Percentiles rank a stretch among this genome's conserved stretches.
Conservation (phyloP, 768 basidiomycete species). For the Auriculariales sp. region DNA sequence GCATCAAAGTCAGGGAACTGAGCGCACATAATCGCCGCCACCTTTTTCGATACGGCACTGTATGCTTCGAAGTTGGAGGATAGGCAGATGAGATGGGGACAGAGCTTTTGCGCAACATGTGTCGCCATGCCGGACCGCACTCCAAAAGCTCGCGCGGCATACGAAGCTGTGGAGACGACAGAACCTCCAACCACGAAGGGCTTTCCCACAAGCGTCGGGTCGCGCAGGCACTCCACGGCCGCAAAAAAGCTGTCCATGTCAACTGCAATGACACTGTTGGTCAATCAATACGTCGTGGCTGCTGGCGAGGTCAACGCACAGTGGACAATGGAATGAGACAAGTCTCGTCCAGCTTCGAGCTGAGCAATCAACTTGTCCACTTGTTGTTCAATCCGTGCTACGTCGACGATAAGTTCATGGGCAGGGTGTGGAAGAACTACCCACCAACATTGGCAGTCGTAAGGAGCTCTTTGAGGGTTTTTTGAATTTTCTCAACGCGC, state of each 20-base stretch:
- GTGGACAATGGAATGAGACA: conserved; percentile 77
- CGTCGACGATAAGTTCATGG: conserved; percentile 8
- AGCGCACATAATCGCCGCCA: conserved; percentile 8
- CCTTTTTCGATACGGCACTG: conserved; percentile 42
- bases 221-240: conserved; percentile 56
- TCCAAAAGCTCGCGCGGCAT: conserved; percentile 81
- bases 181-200: conserved; percentile 77
- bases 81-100: conserved; percentile 72
- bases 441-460: conserved; percentile 43
- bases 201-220: conserved; percentile 51
- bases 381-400: conserved; percentile 44
- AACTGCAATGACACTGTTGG: conserved; percentile 23
- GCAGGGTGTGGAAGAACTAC: conserved; percentile 10
- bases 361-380: conserved; percentile 63
- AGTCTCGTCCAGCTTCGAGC: conserved; percentile 61
- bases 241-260: conserved; percentile 95
- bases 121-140: conserved; percentile 95
- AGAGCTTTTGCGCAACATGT: conserved; percentile 69
- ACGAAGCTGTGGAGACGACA: conserved; percentile 79
- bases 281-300: background rate
- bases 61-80: conserved; percentile 41
- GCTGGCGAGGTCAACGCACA: background rate
- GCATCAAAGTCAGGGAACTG: conserved; percentile 17
- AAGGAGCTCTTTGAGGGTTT: conserved; percentile 42
- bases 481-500: conserved; percentile 56